These are phyloP conservation scores for Buxus sempervirens DNA, from an alignment of 164 flowering plant genomes.

Conservation along the genomic window DNA sequence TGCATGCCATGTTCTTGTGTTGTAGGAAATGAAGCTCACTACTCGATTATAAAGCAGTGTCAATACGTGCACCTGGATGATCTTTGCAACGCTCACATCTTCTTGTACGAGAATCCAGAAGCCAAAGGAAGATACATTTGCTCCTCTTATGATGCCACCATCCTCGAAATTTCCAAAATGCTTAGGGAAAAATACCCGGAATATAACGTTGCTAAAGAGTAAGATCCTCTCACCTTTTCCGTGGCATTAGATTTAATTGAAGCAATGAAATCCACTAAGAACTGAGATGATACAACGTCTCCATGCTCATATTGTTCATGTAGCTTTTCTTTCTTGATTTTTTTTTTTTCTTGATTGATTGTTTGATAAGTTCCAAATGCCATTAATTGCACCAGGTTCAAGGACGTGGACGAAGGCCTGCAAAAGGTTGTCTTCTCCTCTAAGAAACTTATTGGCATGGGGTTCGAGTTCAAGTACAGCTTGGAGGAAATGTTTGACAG, in stretches of 20 bases:
- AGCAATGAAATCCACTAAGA: no score
- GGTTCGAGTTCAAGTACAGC: slow-evolving; percentile 56
- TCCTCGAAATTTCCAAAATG: slow-evolving; percentile 49
- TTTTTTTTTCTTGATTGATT: no score
- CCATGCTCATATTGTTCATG: no score
- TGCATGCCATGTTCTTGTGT: background rate
- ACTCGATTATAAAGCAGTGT: slow-evolving; percentile 68
- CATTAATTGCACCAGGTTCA: slow-evolving; percentile 40
- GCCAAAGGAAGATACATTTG: slow-evolving; percentile 82
- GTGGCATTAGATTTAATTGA: no score
- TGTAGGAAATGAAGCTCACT: slow-evolving; percentile 68
- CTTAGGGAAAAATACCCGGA: slow-evolving; percentile 62
- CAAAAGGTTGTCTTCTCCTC: slow-evolving; percentile 41
- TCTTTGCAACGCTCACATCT: slow-evolving; percentile 63
- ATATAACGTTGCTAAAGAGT: slow-evolving; percentile 60
- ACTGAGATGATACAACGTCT: no score
- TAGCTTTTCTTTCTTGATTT: no score
- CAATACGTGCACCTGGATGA: slow-evolving; percentile 78
- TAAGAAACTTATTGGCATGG: slow-evolving; percentile 46
- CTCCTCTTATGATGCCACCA: slow-evolving; percentile 56
- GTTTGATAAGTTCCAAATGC: background rate
- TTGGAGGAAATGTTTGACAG: slow-evolving; percentile 63
- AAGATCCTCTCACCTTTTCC: slow-evolving; percentile 9
- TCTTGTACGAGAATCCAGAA: slow-evolving; percentile 55
- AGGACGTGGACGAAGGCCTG: slow-evolving; percentile 41